Conservation (phyloP, 495 filamentous ascomycete species). For the Penicillium alfredii region DNA sequence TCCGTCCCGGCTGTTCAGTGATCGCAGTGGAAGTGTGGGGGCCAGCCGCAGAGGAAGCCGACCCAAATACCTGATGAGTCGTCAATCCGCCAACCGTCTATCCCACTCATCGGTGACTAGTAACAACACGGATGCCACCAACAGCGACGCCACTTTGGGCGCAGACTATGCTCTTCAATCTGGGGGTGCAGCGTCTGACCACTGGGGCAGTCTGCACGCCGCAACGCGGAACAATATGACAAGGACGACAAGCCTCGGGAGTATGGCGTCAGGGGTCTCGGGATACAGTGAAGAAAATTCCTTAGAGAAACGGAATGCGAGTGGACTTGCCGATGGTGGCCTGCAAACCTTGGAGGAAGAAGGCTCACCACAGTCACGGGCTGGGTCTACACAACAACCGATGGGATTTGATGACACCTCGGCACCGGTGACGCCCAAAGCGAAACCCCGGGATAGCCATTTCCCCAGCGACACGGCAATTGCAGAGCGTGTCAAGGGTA, state of each 20-base stretch:
- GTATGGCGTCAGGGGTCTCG: slow-evolving; percentile 88
- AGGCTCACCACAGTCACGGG: slow-evolving; percentile 33
- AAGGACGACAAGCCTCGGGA: slow-evolving; percentile 82
- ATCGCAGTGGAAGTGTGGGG: slow-evolving; percentile 23
- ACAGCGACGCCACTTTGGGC: slow-evolving; percentile 68
- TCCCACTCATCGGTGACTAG: slow-evolving; percentile 70
- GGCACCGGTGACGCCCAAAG: slow-evolving; percentile 44
- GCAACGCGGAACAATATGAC: slow-evolving; percentile 52
- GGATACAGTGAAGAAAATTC: slow-evolving; percentile 59
- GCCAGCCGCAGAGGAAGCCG: slow-evolving; percentile 43
- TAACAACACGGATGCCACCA: slow-evolving; percentile 50
- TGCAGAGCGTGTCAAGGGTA: slow-evolving; percentile 77
- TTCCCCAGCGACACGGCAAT: slow-evolving; percentile 84
- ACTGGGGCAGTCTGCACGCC: slow-evolving; percentile 39
- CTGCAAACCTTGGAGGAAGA: slow-evolving; percentile 60
- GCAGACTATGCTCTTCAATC: slow-evolving; percentile 82
- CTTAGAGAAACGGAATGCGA: slow-evolving; percentile 34
- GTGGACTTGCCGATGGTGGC: slow-evolving; percentile 42
- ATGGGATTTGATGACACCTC: slow-evolving; percentile 25
- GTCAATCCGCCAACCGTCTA: slow-evolving; percentile 70
- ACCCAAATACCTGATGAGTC: slow-evolving; percentile 67
- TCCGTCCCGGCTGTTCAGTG: slow-evolving; percentile 31
- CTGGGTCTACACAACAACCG: slow-evolving; percentile 17
- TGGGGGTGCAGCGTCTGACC: slow-evolving; percentile 67
- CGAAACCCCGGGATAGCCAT: slow-evolving; percentile 36